These are phyloP conservation scores for Ceratocystis smalleyi DNA, from an alignment of 2,329 filamentous ascomycete species.

Conservation along the genomic window DNA sequence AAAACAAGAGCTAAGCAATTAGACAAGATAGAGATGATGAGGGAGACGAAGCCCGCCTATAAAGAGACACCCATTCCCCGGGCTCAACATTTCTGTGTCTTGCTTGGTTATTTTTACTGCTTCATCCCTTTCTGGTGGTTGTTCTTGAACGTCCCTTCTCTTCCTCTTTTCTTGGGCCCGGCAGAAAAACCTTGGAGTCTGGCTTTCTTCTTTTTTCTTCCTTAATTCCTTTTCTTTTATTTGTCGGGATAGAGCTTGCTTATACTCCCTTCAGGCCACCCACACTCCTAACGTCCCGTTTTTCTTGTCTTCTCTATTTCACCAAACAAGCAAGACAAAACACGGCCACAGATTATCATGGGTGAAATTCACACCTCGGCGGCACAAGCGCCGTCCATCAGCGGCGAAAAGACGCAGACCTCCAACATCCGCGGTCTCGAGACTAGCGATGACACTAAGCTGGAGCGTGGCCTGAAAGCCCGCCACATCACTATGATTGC, in stretches of 20 bases:
- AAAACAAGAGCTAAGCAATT: neutral
- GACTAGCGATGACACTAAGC: slow-evolving; percentile 32
- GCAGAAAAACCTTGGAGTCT: neutral
- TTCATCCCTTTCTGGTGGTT: neutral
- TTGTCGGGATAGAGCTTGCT: no score
- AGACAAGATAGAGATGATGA: neutral
- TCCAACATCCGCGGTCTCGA: slow-evolving; percentile 32
- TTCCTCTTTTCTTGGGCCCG: neutral
- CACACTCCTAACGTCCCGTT: neutral
- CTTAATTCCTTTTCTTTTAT: neutral
- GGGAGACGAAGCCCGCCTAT: neutral
- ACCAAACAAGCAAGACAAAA: no score
- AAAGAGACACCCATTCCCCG: neutral
- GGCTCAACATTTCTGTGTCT: neutral
- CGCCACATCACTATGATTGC: slow-evolving; percentile 47
- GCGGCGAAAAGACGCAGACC: slow-evolving; percentile 9
- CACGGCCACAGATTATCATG: neutral
- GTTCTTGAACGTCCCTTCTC: neutral
- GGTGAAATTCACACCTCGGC: slow-evolving; percentile 5
- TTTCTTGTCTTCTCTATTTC: neutral
- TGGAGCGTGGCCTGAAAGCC: slow-evolving; percentile 38
- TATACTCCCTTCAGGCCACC: neutral
- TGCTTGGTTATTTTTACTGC: neutral
- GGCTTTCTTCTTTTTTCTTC: neutral
- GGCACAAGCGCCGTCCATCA: slow-evolving; percentile 4